phyloP scores from a whole-genome alignment of 2,329 filamentous ascomycete species.

The Didymella pinodella region DNA sequence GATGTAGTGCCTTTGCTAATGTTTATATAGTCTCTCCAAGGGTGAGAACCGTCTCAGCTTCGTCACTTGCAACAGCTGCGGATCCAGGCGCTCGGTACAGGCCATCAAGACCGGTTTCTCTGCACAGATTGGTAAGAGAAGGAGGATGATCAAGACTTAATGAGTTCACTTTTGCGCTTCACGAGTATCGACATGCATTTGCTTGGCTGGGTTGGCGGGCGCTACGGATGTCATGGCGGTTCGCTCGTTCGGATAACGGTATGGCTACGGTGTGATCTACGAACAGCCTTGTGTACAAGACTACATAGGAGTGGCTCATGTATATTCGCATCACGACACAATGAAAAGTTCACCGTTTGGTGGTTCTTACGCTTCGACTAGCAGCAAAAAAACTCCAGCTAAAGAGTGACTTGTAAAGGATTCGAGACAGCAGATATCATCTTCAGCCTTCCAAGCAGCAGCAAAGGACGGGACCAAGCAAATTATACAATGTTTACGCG shows the following conservation, averaged over 20 bases:
- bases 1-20: conserved; percentile 65
- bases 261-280: conserved; percentile 11
- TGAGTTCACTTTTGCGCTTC: conserved; percentile 27
- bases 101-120: conserved; percentile 99
- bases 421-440: not conserved
- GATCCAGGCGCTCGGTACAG: conserved; percentile 79
- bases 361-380: not conserved
- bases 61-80: conserved; percentile 86
- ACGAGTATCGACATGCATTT: conserved; percentile 35
- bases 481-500: conserved; percentile 13
- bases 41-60: conserved; percentile 99
- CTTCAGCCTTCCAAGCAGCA: not conserved
- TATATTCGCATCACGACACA: conserved; percentile 15
- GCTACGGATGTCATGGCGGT: conserved; percentile 27
- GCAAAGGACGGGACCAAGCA: not conserved
- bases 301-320: conserved; percentile 17
- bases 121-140: conserved; percentile 98
- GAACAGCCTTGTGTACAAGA: conserved; percentile 17
- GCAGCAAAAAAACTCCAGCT: no score
- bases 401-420: not conserved
- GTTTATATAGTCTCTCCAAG: conserved; percentile 88
- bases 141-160: conserved; percentile 83
- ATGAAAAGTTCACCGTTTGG: conserved; percentile 13
- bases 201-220: conserved; percentile 32
- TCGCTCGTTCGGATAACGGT: conserved; percentile 18